Evolutionary conservation across 148 eudicot species (phyloP).

Genomic region (Pouteria glomerata): DNA sequence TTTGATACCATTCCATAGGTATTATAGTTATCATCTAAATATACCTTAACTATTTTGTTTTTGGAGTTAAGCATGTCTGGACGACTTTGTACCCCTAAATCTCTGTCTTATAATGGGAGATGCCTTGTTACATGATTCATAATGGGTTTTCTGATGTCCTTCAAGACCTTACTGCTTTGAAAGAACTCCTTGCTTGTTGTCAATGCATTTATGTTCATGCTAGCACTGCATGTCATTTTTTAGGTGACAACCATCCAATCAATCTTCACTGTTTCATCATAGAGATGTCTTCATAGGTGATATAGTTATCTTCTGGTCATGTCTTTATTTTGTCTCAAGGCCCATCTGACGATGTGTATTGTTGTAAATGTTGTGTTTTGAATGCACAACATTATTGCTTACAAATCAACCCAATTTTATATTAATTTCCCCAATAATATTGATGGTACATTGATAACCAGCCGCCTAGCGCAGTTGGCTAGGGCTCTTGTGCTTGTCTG

Average conservation of each 20-base stretch:
- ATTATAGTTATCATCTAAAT: not conserved
- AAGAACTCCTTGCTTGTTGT: not conserved
- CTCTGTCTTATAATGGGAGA: not conserved
- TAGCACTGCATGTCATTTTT: not conserved
- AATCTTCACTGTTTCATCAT: not conserved
- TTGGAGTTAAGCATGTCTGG: not conserved
- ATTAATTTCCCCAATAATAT: too few relatives aligned
- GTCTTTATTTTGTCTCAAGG: not conserved
- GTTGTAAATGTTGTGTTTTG: not conserved
- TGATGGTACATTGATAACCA: too few relatives aligned
- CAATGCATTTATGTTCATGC: not conserved
- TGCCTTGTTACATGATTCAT: not conserved
- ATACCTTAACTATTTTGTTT: not conserved
- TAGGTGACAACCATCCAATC: not conserved
- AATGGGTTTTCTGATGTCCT: not conserved
- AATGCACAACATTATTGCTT: not conserved
- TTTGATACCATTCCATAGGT: too few relatives aligned
- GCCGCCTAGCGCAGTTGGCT: too few relatives aligned
- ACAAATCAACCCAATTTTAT: too few relatives aligned
- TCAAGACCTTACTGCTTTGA: not conserved
- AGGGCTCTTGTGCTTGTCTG: too few relatives aligned
- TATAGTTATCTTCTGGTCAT: not conserved
- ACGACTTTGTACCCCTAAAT: too few relatives aligned
- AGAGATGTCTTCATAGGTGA: not conserved
- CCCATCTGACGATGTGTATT: not conserved